Evolutionary conservation across 768 basidiomycete species (phyloP), one percentile per base, ranked within the genome.

Genomic region (Panellus pusillus): DNA sequence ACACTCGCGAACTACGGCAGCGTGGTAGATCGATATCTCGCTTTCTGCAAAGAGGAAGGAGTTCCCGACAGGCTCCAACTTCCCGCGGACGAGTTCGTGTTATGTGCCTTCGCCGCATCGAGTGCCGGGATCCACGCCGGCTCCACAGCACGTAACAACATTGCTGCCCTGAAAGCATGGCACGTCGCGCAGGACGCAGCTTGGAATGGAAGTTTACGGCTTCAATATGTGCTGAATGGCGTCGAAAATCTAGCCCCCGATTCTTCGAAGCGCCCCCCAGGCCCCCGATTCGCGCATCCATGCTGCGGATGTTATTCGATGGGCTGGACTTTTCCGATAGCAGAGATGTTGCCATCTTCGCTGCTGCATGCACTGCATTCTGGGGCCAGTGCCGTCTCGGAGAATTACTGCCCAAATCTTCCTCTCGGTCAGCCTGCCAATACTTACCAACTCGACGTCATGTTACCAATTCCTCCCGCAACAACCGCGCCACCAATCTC

Each of bases 311-410:
- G 68, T 51, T 72, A 66, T 28, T 65, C 63, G 60, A 0, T 67
- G 31, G 48, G 11, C 29, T 50, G 1, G 48, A 50, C n/a, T 42
- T 50, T 24, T 28, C 48, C 2, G 20, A 4, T 44, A 37, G 66
- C 12, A 61, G 66, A 7, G 68, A 75, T 42, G 61, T 66, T 4
- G 68, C 72, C 1, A 63, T 74, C 1, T 72, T 61, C 54, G 72
- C 72, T 0, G 53, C 65, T 1, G 74, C 74, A 0, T 56, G 57
- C 8, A 47, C 61, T 1, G 67, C 73, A 2, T 78, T 77, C 49
- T 76, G 70, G 68, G 58, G 63, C 1, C 70, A 69, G 42, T 66
- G 69, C 28, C 54, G 64, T 1, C 51, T 73, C 0, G 67, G 72
- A 0, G 67, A 73, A 71, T 47, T 60, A 32, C 48, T 70, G 0